A percentile compares a stretch with the other conserved stretches of the same genome.
Conservation (phyloP, 495 filamentous ascomycete genomes). For the Collariella sp. region DNA sequence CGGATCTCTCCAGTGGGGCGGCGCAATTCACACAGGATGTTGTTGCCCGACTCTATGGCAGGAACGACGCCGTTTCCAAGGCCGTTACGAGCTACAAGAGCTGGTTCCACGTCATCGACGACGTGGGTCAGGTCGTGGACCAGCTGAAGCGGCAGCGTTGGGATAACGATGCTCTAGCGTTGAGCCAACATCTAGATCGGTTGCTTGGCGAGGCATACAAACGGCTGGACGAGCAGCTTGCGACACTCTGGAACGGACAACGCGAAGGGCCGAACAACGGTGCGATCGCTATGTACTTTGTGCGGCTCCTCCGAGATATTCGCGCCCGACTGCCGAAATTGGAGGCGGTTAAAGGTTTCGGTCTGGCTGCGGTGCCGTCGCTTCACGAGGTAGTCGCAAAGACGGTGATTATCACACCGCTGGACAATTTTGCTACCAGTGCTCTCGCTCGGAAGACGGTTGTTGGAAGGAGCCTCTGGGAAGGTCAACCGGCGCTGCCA, state of each 20-base stretch:
- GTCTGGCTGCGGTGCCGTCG: slow-evolving; percentile 42
- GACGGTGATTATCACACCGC: slow-evolving; percentile 26
- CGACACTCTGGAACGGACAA: slow-evolving; percentile 36
- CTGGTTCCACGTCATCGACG: slow-evolving; percentile 59
- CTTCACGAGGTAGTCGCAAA: slow-evolving; percentile 49
- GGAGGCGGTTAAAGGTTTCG: slow-evolving; percentile 36
- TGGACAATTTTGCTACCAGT: slow-evolving; percentile 35
- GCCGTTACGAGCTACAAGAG: slow-evolving; percentile 52
- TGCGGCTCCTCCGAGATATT: slow-evolving; percentile 71
- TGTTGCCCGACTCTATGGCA: slow-evolving; percentile 49
- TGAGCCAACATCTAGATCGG: slow-evolving; percentile 52
- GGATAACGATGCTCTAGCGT: slow-evolving; percentile 57
- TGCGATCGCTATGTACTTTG: slow-evolving; percentile 56
- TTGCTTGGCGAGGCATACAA: slow-evolving; percentile 51
- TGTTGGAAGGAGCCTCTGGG: slow-evolving; percentile 58
- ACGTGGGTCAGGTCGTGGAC: slow-evolving; percentile 52
- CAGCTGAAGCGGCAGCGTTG: slow-evolving; percentile 60
- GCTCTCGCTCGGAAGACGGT: slow-evolving; percentile 34
- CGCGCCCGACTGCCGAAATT: slow-evolving; percentile 53
- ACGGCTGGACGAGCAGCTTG: slow-evolving; percentile 49
- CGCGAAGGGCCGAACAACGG: slow-evolving; percentile 38
- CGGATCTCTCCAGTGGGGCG: slow-evolving; percentile 38
- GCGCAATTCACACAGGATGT: slow-evolving; percentile 37
- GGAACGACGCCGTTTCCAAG: slow-evolving; percentile 53
- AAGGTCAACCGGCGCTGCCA: slow-evolving; percentile 65